Conservation (phyloP, 495 filamentous ascomycete genomes). For the Delitschia confertaspora region DNA sequence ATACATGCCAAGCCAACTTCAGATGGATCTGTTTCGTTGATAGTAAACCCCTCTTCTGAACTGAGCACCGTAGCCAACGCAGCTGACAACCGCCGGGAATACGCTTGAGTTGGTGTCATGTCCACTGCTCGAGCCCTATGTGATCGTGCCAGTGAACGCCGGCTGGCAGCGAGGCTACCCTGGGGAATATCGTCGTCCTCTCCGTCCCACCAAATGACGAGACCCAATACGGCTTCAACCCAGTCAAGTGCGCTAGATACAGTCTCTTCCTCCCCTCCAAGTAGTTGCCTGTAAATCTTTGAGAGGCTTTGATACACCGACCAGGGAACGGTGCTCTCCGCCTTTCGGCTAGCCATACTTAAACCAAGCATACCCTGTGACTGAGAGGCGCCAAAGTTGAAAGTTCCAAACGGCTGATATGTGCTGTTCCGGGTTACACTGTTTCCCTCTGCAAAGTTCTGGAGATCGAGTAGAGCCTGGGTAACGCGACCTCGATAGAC, state of each 20-base stretch:
- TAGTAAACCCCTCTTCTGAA: conserved; percentile 47
- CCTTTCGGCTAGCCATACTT: conserved; percentile 58
- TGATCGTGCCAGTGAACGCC: conserved; percentile 30
- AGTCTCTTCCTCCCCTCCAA: conserved; percentile 62
- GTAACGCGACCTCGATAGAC: conserved; percentile 63
- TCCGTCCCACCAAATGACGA: conserved; percentile 85
- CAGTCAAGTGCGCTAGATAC: conserved; percentile 66
- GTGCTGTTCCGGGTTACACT: conserved; percentile 16
- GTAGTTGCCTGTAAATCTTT: conserved; percentile 63
- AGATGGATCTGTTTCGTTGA: conserved; percentile 60
- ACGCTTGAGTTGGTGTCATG: conserved; percentile 41
- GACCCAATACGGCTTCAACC: conserved; percentile 71
- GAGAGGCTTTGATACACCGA: conserved; percentile 71
- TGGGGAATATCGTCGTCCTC: conserved; percentile 47
- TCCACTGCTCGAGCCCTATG: conserved; percentile 37
- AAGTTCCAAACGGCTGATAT: conserved; percentile 36
- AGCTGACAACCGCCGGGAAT: conserved; percentile 44
- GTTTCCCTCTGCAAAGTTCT: conserved; percentile 44
- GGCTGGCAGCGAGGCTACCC: conserved; percentile 31
- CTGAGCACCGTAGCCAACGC: conserved; percentile 44
- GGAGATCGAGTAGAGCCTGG: conserved; percentile 54
- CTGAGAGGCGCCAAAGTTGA: conserved; percentile 46
- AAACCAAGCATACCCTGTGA: conserved; percentile 36
- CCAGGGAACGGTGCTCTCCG: conserved; percentile 77
- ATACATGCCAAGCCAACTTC: conserved; percentile 73